phyloP scores from a whole-genome alignment of 129 eudicot species.

The Ambrosia artemisiifolia region DNA sequence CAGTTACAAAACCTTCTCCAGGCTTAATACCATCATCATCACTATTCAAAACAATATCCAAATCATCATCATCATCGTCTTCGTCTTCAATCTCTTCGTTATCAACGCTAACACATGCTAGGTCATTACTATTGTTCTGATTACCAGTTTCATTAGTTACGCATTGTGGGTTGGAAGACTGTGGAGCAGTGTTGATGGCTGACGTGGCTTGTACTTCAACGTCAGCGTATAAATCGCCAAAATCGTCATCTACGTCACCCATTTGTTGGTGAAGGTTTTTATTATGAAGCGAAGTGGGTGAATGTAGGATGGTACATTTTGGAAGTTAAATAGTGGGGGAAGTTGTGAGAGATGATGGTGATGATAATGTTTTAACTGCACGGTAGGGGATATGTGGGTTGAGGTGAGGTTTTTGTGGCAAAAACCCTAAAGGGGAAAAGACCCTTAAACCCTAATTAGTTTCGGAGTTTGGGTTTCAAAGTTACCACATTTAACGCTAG shows the following conservation, averaged over 20 bases:
- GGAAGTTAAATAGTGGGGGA: neutral
- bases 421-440: too few species aligned
- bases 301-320: constrained; percentile 11
- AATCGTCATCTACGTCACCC: constrained; percentile 60
- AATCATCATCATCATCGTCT: constrained; percentile 56
- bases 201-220: constrained; percentile 65
- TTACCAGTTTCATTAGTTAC: constrained; percentile 3
- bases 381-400: too few species aligned
- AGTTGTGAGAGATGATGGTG: neutral
- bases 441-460: too few species aligned
- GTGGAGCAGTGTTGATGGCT: constrained; percentile 40
- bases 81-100: constrained; percentile 14
- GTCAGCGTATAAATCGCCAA: constrained; percentile 78
- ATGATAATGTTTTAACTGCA: neutral
- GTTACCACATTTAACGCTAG: too few species aligned
- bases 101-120: constrained; percentile 1
- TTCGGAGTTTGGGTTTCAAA: too few species aligned
- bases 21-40: constrained; percentile 25
- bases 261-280: constrained; percentile 19
- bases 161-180: constrained; percentile 10
- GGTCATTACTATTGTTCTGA: neutral
- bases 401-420: too few species aligned
- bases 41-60: constrained; percentile 48
- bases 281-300: neutral
- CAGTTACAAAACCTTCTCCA: constrained; percentile 9